Percentiles rank a stretch among this genome's conserved stretches.
Evolutionary conservation across 352 stramenopile species (phyloP).

Genomic region (Pythium insidiosum): DNA sequence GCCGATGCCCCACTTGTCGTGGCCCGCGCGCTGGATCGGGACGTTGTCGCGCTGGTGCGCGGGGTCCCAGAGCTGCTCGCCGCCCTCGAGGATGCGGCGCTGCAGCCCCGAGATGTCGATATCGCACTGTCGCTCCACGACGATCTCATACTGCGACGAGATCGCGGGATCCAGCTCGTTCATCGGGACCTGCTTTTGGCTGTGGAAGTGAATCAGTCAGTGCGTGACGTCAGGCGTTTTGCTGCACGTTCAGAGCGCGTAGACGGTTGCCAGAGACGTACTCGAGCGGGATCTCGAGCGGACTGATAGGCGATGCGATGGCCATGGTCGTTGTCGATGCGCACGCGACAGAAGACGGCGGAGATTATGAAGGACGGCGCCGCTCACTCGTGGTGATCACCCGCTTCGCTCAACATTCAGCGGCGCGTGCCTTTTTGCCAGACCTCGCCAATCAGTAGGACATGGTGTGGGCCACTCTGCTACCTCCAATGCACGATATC

Average conservation of each 20-base stretch:
- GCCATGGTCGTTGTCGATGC: constrained; percentile 4
- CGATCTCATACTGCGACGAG: constrained; percentile 30
- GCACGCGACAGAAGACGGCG: not conserved
- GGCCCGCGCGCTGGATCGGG: constrained; percentile 87
- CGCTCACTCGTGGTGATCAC: too few species aligned
- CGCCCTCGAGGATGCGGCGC: constrained; percentile 37
- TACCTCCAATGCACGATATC: not conserved
- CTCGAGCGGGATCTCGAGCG: constrained; percentile 14
- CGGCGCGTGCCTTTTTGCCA: constrained; percentile 19
- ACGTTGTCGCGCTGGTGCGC: constrained; percentile 83
- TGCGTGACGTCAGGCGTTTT: too few species aligned
- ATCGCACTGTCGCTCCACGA: constrained; percentile 46
- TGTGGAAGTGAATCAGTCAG: too few species aligned
- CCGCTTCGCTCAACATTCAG: too few species aligned
- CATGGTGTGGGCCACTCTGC: constrained; percentile 8
- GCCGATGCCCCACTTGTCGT: constrained; percentile 97
- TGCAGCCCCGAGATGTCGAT: constrained; percentile 62
- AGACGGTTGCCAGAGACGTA: not conserved
- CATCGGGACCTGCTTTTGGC: constrained; percentile 67
- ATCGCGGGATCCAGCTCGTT: constrained; percentile 38
- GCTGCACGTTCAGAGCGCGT: too few species aligned
- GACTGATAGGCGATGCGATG: constrained; percentile 1
- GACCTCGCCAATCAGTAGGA: not conserved
- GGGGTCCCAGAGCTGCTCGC: constrained; percentile 57
- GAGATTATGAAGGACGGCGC: constrained; percentile 5